phyloP scores from a whole-genome alignment of 306 rosid species.

The Acacia confusa region DNA sequence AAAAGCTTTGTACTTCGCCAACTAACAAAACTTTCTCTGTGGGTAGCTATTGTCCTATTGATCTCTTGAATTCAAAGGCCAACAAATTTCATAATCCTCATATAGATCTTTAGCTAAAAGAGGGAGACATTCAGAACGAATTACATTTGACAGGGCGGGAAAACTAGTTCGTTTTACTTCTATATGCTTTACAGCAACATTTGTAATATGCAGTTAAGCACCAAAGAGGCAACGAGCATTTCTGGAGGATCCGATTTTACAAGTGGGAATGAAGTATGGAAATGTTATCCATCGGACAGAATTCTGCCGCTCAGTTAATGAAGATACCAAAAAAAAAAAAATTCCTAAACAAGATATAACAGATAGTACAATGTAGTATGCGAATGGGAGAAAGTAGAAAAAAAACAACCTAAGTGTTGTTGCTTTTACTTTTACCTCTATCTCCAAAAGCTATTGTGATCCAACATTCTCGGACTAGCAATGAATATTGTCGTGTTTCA shows the following conservation, averaged over 20 bases:
- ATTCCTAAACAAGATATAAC: neutral
- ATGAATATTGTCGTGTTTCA: constrained; percentile 32
- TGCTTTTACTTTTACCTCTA: constrained; percentile 28
- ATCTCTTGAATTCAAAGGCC: neutral
- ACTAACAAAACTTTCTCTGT: neutral
- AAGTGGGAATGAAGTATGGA: neutral
- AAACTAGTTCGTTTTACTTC: neutral
- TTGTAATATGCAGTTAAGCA: neutral
- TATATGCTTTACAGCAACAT: neutral
- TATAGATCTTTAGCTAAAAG: neutral
- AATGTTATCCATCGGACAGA: neutral
- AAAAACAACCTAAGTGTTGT: constrained; percentile 12
- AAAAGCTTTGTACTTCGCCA: neutral
- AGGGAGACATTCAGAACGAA: neutral
- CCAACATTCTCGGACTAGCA: constrained; percentile 26
- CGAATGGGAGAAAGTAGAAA: neutral
- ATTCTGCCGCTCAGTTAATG: neutral
- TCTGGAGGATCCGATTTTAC: neutral
- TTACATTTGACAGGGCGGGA: neutral
- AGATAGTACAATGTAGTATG: constrained; percentile 6
- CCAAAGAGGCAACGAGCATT: neutral
- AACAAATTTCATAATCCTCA: neutral
- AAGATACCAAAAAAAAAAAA: neutral
- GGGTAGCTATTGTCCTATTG: no score
- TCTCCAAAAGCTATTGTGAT: constrained; percentile 33